Evolutionary conservation across 495 filamentous ascomycete genomes (phyloP).

Genomic region (Neurospora tetraspora): DNA sequence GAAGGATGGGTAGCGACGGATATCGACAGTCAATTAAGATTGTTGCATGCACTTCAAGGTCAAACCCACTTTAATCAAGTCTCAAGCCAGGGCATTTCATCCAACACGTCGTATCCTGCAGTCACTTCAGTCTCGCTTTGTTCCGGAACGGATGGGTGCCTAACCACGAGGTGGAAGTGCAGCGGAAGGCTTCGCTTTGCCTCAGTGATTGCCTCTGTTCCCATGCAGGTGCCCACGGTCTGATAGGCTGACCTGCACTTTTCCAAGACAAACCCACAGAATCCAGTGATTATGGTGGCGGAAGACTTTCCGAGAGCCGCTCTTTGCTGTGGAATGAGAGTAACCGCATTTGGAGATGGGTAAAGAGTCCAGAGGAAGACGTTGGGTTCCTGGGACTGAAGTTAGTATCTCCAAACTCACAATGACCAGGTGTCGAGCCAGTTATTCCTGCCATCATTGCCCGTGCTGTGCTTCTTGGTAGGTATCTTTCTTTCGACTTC

Average conservation of each 20-base stretch:
- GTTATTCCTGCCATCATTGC: background rate
- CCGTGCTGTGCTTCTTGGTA: background rate
- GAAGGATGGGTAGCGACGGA: background rate
- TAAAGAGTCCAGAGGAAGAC: background rate
- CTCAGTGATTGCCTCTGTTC: background rate
- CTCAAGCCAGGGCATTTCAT: background rate
- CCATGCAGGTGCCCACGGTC: background rate
- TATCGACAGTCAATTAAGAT: background rate
- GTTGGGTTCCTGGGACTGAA: background rate
- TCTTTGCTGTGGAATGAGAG: background rate
- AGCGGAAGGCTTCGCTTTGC: background rate
- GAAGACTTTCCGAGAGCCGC: background rate
- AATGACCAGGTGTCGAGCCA: background rate
- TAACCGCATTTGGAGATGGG: background rate
- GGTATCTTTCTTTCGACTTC: background rate
- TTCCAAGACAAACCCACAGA: background rate
- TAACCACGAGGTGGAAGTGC: background rate
- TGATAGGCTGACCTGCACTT: background rate
- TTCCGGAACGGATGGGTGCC: background rate
- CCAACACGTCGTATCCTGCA: background rate
- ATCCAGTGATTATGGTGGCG: background rate
- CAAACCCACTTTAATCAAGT: background rate
- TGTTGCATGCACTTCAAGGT: background rate
- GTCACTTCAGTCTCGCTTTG: background rate
- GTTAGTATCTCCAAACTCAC: background rate